Evolutionary conservation across 1,139 yeast genomes (phyloP).

Genomic region (Geotrichum carabidarum): DNA sequence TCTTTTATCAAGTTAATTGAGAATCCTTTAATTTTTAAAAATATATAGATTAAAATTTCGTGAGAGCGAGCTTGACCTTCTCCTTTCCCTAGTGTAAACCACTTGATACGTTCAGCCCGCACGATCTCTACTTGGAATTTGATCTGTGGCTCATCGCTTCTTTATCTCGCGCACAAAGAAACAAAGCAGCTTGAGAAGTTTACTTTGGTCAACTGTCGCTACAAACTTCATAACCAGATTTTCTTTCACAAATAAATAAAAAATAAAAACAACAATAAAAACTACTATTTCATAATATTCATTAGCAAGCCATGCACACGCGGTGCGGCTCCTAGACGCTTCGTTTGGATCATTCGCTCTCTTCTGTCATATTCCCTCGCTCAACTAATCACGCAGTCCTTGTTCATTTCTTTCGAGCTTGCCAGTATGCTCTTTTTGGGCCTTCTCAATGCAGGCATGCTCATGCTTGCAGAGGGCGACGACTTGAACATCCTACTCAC

Average conservation of each 20-base stretch:
- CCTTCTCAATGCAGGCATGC: not conserved
- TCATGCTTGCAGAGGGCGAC: not conserved
- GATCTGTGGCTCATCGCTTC: too few relatives aligned
- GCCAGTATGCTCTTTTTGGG: not conserved
- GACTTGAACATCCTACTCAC: not conserved
- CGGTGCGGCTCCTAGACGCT: not conserved
- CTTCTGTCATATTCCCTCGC: not conserved
- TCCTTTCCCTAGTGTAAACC: too few relatives aligned
- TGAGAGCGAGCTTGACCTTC: too few relatives aligned
- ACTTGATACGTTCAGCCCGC: too few relatives aligned
- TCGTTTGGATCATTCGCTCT: not conserved
- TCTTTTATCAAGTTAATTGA: too few relatives aligned
- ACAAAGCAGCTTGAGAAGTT: too few relatives aligned
- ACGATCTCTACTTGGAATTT: too few relatives aligned
- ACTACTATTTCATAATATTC: not conserved
- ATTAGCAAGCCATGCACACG: not conserved
- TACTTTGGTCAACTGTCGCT: too few relatives aligned
- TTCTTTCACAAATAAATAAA: not conserved
- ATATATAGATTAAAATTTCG: too few relatives aligned
- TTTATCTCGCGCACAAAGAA: too few relatives aligned
- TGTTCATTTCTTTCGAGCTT: not conserved
- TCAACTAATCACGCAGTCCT: conserved; percentile 1
- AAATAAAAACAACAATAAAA: not conserved
- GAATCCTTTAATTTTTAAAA: too few relatives aligned
- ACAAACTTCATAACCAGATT: not conserved